These are phyloP conservation scores for Ascochyta clinopodiicola DNA, from an alignment of 2,329 filamentous ascomycete species.

Conservation along the genomic window DNA sequence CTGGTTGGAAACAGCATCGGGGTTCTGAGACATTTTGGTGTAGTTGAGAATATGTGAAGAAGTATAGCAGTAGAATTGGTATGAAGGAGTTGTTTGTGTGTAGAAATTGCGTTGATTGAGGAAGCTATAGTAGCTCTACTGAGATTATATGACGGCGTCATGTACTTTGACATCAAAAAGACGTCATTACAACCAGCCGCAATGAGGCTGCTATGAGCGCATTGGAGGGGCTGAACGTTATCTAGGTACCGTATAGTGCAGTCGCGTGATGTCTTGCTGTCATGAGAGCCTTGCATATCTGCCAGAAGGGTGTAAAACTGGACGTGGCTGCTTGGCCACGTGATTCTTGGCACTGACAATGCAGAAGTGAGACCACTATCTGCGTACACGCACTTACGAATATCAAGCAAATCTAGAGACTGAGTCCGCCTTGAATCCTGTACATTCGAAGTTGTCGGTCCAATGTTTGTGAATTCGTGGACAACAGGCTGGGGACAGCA, in stretches of 20 bases:
- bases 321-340: background rate
- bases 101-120: background rate
- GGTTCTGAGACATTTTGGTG: constrained; percentile 55
- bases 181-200: constrained; percentile 4
- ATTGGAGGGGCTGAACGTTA: constrained; percentile 3
- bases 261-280: background rate
- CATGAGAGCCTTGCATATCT: background rate
- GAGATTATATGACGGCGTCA: constrained; percentile 12
- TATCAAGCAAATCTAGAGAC: background rate
- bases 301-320: background rate
- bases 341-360: constrained; percentile 1
- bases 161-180: constrained; percentile 10
- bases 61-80: background rate
- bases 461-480: background rate
- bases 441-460: background rate
- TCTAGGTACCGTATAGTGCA: background rate
- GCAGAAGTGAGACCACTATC: background rate
- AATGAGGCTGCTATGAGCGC: constrained; percentile 9
- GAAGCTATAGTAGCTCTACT: background rate
- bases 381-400: background rate
- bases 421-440: background rate
- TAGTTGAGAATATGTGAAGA: background rate
- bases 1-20: constrained; percentile 59
- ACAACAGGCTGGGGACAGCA: background rate
- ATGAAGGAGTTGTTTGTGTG: background rate